Evolutionary conservation across 1,139 yeast genomes (phyloP).

Genomic region (Candida smagusa): DNA sequence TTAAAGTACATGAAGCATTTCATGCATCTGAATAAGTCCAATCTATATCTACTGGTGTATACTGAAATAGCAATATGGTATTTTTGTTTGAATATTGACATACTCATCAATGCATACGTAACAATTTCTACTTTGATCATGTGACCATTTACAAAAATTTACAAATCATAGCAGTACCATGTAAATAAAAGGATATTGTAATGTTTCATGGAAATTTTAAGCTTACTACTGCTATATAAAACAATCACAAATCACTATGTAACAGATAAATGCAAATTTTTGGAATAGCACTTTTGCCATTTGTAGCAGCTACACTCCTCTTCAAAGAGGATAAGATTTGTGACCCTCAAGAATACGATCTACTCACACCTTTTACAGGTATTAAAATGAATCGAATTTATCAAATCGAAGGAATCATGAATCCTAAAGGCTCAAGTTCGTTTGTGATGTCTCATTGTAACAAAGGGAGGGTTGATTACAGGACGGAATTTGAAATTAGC

Average conservation of each 20-base stretch:
- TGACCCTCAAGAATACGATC: constrained; percentile 26
- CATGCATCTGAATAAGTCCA: not conserved
- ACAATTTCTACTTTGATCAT: too few species aligned
- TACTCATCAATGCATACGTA: too few species aligned
- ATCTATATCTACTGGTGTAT: too few species aligned
- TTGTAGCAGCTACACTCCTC: constrained; percentile 12
- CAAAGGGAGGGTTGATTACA: constrained; percentile 50
- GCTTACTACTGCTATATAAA: too few species aligned
- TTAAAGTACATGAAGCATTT: not conserved
- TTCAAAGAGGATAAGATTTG: constrained; percentile 33
- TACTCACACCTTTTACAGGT: constrained; percentile 52
- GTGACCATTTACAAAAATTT: too few species aligned
- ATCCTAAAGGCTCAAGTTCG: constrained; percentile 44
- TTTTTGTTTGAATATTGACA: too few species aligned
- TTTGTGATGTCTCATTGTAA: constrained; percentile 54
- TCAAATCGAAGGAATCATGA: constrained; percentile 32
- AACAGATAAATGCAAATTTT: too few species aligned
- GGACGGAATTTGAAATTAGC: constrained; percentile 31
- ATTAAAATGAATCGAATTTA: constrained; percentile 55
- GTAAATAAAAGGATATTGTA: too few species aligned
- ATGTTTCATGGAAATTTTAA: too few species aligned
- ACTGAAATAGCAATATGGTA: too few species aligned
- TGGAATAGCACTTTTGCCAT: not conserved
- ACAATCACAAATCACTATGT: too few species aligned
- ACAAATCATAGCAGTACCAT: too few species aligned